Base-by-base conservation (phyloP, 179 eudicot genomes). In the Corrigiola litoralis region DNA sequence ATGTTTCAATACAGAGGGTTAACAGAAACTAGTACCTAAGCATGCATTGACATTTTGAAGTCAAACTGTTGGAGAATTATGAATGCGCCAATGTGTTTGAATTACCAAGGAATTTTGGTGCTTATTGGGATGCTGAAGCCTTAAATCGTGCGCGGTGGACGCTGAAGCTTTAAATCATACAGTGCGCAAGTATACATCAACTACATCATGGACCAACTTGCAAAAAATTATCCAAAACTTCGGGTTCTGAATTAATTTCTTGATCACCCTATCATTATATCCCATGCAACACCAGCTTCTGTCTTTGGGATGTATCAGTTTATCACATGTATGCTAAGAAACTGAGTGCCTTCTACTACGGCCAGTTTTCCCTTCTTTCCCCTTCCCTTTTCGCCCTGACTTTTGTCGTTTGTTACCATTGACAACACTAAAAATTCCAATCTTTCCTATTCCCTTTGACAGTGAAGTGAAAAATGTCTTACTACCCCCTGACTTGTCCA, bases 371-470 rank as follows among this genome's bases (percentile, higher is more conserved):
- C n/a, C n/a, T n/a, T n/a, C n/a, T 14, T 67, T 28, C 61, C 25
- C 71, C 56, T 66, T 66, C 28, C 72, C 70, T 65, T 79, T 81
- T 56, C 66, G 77, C 32, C 65, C 76, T 5, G 68, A 58, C 69
- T 80, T 80, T 16, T 67, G 78, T 7, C 68, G 59, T 75, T 82
- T 82, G 49, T 75, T 75, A 28, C 81, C 79, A n/a, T n/a, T 11
- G 71, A 65, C 1, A 72, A 78, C 78, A 16, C 76, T 59, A 46
- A 86, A 81, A 33, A 79, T 80, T 5, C 79, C 83, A 28, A 86
- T 73, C 70, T 77, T 78, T 6, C 84, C 88, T 5, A 84, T 79
- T 57, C 87, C 89, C 70, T 53, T 78, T 1, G 89, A 84, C 20
- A 84, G 58, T 4, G 85, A 82, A 51, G 80, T 75, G 14, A 87